These are phyloP conservation scores for Curvularia eragrostidis DNA, from an alignment of 2,329 filamentous ascomycete species.

Conservation along the genomic window DNA sequence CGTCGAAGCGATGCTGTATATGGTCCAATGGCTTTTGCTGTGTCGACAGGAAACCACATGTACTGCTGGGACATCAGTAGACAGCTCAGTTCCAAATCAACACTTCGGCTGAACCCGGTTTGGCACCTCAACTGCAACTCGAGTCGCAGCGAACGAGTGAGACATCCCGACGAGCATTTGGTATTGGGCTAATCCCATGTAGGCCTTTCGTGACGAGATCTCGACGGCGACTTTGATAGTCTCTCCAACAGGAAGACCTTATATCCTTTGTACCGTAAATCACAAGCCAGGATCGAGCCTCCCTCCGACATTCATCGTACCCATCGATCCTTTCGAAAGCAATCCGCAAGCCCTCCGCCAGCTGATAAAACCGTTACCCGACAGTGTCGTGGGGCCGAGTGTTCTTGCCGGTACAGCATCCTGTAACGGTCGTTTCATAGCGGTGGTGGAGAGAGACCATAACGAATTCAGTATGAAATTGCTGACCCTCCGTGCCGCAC, in stretches of 20 bases:
- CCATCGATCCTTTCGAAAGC: slow-evolving; percentile 13
- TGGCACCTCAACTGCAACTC: slow-evolving; percentile 21
- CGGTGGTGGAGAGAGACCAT: slow-evolving; percentile 21
- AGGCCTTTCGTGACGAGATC: slow-evolving; percentile 26
- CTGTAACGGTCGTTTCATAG: slow-evolving; percentile 24
- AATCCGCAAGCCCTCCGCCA: slow-evolving; percentile 5
- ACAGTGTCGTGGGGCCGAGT: slow-evolving; percentile 14
- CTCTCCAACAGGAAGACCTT: slow-evolving; percentile 21
- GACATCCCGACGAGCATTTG: neutral
- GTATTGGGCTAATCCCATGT: slow-evolving; percentile 9
- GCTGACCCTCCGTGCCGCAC: slow-evolving; percentile 18
- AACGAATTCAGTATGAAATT: slow-evolving; percentile 17
- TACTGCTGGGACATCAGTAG: slow-evolving; percentile 24
- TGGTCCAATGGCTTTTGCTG: slow-evolving; percentile 21
- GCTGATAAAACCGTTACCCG: slow-evolving; percentile 17
- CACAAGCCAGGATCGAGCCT: slow-evolving; percentile 26
- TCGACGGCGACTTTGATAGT: slow-evolving; percentile 23
- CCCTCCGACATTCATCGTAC: slow-evolving; percentile 25
- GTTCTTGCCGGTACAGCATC: slow-evolving; percentile 22
- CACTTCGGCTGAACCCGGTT: slow-evolving; percentile 3
- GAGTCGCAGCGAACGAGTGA: slow-evolving; percentile 21
- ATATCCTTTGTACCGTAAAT: slow-evolving; percentile 30
- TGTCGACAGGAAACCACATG: slow-evolving; percentile 26
- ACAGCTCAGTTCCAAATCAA: neutral
- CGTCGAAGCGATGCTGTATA: slow-evolving; percentile 5